Evolutionary conservation across 2,329 filamentous ascomycete species (phyloP), one percentile per base, ranked within the genome.

Genomic region (Pyricularia sp.): DNA sequence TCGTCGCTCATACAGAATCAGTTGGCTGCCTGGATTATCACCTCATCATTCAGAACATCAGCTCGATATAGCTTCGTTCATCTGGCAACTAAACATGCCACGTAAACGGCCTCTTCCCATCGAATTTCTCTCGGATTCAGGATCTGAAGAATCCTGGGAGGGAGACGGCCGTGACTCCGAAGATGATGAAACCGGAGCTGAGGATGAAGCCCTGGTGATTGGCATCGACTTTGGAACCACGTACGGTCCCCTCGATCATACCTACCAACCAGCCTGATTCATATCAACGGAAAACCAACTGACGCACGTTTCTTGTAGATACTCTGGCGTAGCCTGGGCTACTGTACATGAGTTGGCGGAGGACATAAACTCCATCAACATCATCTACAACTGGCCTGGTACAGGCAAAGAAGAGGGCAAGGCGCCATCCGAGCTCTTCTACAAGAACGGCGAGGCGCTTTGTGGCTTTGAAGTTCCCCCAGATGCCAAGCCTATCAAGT

Each of bases 151-250:
- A 33, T 33, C 31, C 10, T 33, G 31, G 31, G 31, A 33, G 4
- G 31, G 31, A 9, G 31, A 33, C 31, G 31, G 31, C 9, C 31
- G 31, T 33, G 31, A 55, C 9, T 55, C n/a, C 50, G 14, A n/a
- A 4, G 50, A n/a, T 11, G 12, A 30, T 12, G 3, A 2, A 1
- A 30, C 23, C 12, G 28, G 42, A 12, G 42, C 14, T 20, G 25
- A 58, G 2, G 66, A 68, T 3, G 26, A 23, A 12, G 5, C 26
- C 4, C 12, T 68, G 7, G 42, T 68, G 10, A 36, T 68, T 9
- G 67, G 58, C 9, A 68, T 68, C n/a, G 55, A 64, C 4, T 68
- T 68, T 14, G 67, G 67, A 28, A 68, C 67, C 2, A 68, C 67
- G 67, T 64, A 42, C 25, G 31, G 14, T 59, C n/a, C 2, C n/a